These are phyloP conservation scores for Malus domestica DNA, from an alignment of 306 rosid genomes.

Conservation along the genomic window ASM211411v1 NC_041792.1:24016407-24016906, in stretches of 20 bases:
- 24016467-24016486: not conserved
- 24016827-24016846: too few species aligned
- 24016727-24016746: not conserved
- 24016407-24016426: not conserved
- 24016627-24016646: too few species aligned
- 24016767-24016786: not conserved
- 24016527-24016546: not conserved
- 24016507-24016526: not conserved
- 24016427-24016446: not conserved
- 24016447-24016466: not conserved
- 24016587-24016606: not conserved
- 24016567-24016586: not conserved
- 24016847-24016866: too few species aligned
- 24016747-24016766: too few species aligned
- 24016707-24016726: not conserved
- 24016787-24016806: too few species aligned
- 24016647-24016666: too few species aligned
- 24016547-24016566: not conserved
- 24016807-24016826: too few species aligned
- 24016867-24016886: too few species aligned
- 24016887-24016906: not conserved
- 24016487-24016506: not conserved
- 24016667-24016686: rapidly evolving
- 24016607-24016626: not conserved
- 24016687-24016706: too few species aligned